Evolutionary conservation across 345 rosid genomes (phyloP).

Genomic region (Moricandia moricandioides): DNA sequence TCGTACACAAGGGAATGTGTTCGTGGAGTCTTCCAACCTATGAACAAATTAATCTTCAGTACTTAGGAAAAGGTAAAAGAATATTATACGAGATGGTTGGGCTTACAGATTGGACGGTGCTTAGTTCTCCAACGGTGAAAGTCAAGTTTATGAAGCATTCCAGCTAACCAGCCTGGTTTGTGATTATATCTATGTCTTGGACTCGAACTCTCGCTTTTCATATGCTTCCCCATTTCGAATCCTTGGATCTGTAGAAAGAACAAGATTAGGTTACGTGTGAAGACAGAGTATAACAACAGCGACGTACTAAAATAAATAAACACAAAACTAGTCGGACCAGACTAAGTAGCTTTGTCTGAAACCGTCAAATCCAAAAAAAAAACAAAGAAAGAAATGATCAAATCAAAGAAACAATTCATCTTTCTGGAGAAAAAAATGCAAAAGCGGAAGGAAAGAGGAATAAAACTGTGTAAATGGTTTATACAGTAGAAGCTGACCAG

Average conservation of each 20-base stretch:
- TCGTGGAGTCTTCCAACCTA: slow-evolving; percentile 37
- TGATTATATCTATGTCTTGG: slow-evolving; percentile 32
- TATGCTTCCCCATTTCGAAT: slow-evolving; percentile 48
- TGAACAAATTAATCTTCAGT: background rate
- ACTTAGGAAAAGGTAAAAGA: too few relatives aligned
- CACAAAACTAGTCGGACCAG: slow-evolving; percentile 4
- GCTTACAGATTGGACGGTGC: slow-evolving; percentile 33
- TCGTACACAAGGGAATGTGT: slow-evolving; percentile 34
- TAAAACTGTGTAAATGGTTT: background rate
- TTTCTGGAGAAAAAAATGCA: background rate
- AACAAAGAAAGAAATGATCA: background rate
- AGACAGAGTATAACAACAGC: slow-evolving; percentile 16
- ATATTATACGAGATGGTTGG: background rate
- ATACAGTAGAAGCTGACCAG: slow-evolving; percentile 9
- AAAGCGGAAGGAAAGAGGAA: background rate
- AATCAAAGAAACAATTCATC: background rate
- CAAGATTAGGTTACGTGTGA: background rate
- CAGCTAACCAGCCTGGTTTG: slow-evolving; percentile 59
- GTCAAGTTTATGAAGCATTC: slow-evolving; percentile 57
- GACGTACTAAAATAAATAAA: background rate
- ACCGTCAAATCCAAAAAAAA: background rate
- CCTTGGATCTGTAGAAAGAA: background rate
- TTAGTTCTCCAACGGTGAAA: slow-evolving; percentile 50
- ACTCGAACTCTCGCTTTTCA: slow-evolving; percentile 36
- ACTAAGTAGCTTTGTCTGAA: slow-evolving; percentile 25